Evolutionary conservation across 2,329 filamentous ascomycete genomes (phyloP), one percentile per base, ranked within the genome.

Genomic region (Graphilbum ipis-grandicollis): DNA sequence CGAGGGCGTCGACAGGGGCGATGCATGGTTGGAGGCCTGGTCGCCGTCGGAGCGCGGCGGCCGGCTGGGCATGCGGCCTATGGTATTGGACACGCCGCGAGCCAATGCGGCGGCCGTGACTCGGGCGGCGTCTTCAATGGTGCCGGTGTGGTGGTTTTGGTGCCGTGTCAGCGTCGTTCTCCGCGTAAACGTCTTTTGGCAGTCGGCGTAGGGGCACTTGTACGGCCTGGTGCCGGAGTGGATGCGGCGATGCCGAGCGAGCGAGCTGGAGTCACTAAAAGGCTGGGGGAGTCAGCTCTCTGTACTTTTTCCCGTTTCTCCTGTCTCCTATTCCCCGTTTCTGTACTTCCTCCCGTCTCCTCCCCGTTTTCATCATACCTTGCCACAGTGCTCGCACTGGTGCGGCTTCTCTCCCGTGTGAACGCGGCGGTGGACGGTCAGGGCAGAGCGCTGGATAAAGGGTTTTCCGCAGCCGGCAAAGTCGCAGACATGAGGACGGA

Each of bases 341-440:
- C n/a, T n/a, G n/a, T n/a, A n/a, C n/a, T n/a, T n/a, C n/a, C n/a
- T n/a, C n/a, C n/a, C n/a, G n/a, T n/a, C n/a, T n/a, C n/a, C n/a
- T n/a, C n/a, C n/a, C n/a, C n/a, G n/a, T 35, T 6, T 14, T 3
- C 14, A 18, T 12, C 68, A 50, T 65, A 93, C 86, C 77, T 96
- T 96, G 55, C 84, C 83, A 56, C 90, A 96, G 44, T 82, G 75
- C 58, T 94, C 90, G 54, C 90, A 98, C 75, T 90, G 88, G 51
- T 98, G 90, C 35, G 90, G 90, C 60, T 98, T 98, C 62, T 96
- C 90, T 45, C 90, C 90, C 2, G 90, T 96, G 57, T 98, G 90
- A 17, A 94, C 86, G 48, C 90, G 80, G 52, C 82, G 78, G 56
- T 96, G 90, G 8, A 98, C 90, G 1, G 90, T 98, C 54, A 98